Base-by-base conservation (phyloP, 306 rosid genomes). In the Gleditsia sinensis region DNA sequence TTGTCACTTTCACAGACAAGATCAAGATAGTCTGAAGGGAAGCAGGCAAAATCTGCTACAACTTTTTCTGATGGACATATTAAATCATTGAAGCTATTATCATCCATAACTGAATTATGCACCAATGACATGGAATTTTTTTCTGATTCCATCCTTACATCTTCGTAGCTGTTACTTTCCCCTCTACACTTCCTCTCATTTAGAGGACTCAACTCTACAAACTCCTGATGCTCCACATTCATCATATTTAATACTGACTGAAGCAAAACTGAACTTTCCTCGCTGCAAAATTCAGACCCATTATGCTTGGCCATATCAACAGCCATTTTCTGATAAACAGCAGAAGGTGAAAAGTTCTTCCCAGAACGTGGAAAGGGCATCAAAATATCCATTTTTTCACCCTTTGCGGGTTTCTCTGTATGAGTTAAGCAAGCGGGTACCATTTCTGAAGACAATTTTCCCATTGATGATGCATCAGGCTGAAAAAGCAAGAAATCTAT, bases 251-350 rank as follows among this genome's bases (percentile, higher is more conserved):
- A 74, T 72, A 75, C 75, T 5, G 88, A 68, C 81, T 69, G 85
- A 76, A 75, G 85, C 63, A 83, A 79, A 69, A 74, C 79, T 72
- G 87, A 71, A 78, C 75, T 72, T 65, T 57, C 79, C 56, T 75
- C 80, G 55, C 76, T 57, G 63, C 81, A 55, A 72, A 87, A 77
- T 80, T 78, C 91, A 76, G 79, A 81, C 61, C 86, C 80, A 42
- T 83, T 91, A 49, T 57, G 80, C 77, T 80, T 85, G 87, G 81
- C 76, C 82, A 67, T 79, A 77, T 84, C 82, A 81, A 48, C 91
- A 59, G 84, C 79, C 82, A 75, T 76, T 78, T 85, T 84, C 83
- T 77, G 83, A 72, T 67, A 23, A 72, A 76, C 83, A 63, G 58
- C 66, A 58, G 53, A 75, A 82, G 77, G 74, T 58, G 86, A 30